These are phyloP conservation scores for Ceratocystis papillata DNA, from an alignment of 2,329 filamentous ascomycete genomes.

Conservation along the genomic window DNA sequence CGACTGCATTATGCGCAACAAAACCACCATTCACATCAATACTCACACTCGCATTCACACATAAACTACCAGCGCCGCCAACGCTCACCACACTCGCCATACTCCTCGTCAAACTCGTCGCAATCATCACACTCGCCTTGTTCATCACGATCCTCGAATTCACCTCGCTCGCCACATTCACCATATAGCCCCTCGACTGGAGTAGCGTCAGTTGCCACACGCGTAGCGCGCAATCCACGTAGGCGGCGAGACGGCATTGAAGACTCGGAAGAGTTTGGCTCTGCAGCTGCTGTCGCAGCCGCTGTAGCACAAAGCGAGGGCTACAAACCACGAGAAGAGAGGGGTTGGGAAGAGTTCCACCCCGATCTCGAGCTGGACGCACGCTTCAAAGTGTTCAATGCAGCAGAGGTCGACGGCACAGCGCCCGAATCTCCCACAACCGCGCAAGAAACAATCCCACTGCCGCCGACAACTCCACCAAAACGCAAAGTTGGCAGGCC, in stretches of 20 bases:
- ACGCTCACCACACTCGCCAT: background rate
- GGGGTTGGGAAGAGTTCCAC: conserved; percentile 96
- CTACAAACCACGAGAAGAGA: conserved; percentile 93
- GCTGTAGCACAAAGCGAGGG: conserved; percentile 85
- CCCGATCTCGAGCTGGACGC: conserved; percentile 84
- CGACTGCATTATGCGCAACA: background rate
- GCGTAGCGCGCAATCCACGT: conserved; percentile 48
- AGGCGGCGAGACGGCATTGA: conserved; percentile 42
- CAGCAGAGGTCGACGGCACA: conserved; percentile 75
- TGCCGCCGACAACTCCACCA: conserved; percentile 32
- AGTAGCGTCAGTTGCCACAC: conserved; percentile 36
- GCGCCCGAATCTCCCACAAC: conserved; percentile 34
- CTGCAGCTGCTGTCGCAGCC: conserved; percentile 78
- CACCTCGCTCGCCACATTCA: background rate
- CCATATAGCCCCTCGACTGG: conserved; percentile 30
- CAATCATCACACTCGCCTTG: too few species aligned
- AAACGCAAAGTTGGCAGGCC: conserved; percentile 39
- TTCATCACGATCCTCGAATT: too few species aligned
- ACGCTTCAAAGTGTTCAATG: conserved; percentile 64
- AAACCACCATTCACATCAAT: background rate
- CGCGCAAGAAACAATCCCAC: conserved; percentile 3
- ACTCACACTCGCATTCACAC: background rate
- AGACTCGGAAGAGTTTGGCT: conserved; percentile 64
- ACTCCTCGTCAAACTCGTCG: too few species aligned
- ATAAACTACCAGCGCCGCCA: background rate